Conservation (phyloP, 768 basidiomycete genomes). For the Boletus vinaceobasis region DNA sequence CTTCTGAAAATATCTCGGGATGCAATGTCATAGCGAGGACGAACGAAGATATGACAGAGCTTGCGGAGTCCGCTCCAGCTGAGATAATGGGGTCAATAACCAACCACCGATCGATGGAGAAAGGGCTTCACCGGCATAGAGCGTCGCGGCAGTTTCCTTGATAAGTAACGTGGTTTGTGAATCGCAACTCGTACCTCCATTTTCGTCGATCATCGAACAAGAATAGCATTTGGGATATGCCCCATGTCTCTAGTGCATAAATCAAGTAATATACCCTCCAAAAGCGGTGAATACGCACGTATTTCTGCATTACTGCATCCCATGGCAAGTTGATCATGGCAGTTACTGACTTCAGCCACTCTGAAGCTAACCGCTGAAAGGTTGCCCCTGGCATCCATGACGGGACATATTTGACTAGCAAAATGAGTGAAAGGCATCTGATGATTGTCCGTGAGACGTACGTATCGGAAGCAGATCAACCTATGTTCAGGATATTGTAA, state of each 20-base stretch:
- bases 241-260: background rate
- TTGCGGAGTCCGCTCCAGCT: conserved; percentile 4
- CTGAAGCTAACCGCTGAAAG: conserved; percentile 1
- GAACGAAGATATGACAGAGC: conserved; percentile 3
- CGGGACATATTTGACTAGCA: conserved; percentile 1
- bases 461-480: conserved; percentile 1
- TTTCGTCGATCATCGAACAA: conserved; percentile 3
- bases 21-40: conserved; percentile 1
- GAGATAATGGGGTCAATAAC: background rate
- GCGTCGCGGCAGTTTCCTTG: conserved; percentile 4
- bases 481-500: background rate
- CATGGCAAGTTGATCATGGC: conserved; percentile 4
- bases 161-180: background rate
- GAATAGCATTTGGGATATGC: background rate
- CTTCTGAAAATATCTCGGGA: conserved; percentile 1
- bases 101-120: background rate
- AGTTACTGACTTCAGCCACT: conserved; percentile 2
- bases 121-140: background rate
- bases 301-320: conserved; percentile 3
- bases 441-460: background rate
- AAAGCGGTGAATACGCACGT: background rate
- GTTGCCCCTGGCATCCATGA: conserved; percentile 2
- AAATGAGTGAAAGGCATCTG: background rate
- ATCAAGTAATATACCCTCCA: background rate
- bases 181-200: background rate